A percentile compares a stretch with the other conserved stretches of the same genome.
These are phyloP conservation scores for Pichia manshurica DNA, from an alignment of 805 yeast species.

Conservation along the genomic window DNA sequence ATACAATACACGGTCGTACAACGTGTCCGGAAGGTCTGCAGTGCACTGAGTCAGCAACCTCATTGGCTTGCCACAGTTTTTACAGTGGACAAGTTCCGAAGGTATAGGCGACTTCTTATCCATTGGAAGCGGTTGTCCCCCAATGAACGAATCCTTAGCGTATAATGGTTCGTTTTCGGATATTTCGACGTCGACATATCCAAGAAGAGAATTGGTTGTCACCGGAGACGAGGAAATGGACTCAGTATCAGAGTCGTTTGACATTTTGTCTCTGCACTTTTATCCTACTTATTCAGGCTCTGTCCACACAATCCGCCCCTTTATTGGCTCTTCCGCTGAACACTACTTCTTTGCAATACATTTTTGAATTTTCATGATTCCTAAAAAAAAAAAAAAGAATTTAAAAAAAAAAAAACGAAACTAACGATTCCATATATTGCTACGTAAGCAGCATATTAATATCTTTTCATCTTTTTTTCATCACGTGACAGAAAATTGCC, in stretches of 20 bases:
- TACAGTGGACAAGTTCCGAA: constrained; percentile 51
- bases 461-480: no score
- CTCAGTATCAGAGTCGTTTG: constrained; percentile 16
- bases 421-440: no score
- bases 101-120: constrained; percentile 54
- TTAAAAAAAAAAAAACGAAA: no score
- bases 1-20: constrained; percentile 78
- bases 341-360: no score
- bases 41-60: constrained; percentile 71
- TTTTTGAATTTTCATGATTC: no score
- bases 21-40: constrained; percentile 66
- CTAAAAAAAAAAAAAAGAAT: no score
- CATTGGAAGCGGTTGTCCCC: constrained; percentile 74
- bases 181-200: constrained; percentile 59
- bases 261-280: constrained; percentile 6
- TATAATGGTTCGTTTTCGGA: constrained; percentile 42
- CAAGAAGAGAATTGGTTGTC: constrained; percentile 43
- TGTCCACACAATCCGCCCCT: no score
- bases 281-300: no score
- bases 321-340: no score
- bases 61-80: constrained; percentile 56
- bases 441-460: no score
- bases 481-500: no score
- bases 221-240: constrained; percentile 14
- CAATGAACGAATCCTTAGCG: constrained; percentile 69